Conservation (phyloP, 129 eudicot genomes). For the Artemisia tridentata region DNA sequence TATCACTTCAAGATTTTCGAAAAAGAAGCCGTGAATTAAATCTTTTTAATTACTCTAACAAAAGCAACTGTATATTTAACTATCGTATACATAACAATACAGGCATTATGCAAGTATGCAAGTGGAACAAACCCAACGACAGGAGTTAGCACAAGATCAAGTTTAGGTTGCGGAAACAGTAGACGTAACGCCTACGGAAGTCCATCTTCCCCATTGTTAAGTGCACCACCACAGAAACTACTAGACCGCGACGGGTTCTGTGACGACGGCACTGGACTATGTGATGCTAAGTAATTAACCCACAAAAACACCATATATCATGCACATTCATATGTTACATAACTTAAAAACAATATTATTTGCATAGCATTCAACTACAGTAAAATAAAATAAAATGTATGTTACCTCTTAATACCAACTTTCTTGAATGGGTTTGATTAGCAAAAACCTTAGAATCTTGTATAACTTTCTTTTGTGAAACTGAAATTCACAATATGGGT, state of each 20-base stretch:
- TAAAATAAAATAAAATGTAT: background rate
- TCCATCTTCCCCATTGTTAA: constrained; percentile 92
- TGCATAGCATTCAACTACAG: background rate
- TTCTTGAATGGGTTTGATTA: background rate
- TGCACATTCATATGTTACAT: background rate
- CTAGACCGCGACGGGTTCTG: constrained; percentile 93
- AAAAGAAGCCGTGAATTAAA: too few relatives aligned
- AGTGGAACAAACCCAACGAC: constrained; percentile 90
- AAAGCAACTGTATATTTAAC: too few relatives aligned
- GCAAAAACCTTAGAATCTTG: background rate
- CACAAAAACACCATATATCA: background rate
- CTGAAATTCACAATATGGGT: background rate
- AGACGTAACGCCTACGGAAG: constrained; percentile 87
- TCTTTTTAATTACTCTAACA: too few relatives aligned
- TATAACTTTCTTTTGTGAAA: background rate
- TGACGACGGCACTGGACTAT: constrained; percentile 75
- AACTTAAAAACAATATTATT: background rate
- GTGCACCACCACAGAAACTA: constrained; percentile 89
- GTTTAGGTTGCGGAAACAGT: constrained; percentile 93
- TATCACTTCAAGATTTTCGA: too few relatives aligned
- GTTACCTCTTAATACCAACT: background rate
- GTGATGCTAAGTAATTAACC: constrained; percentile 56
- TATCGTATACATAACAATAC: too few relatives aligned
- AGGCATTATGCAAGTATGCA: constrained; percentile 99
- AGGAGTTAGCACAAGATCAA: constrained; percentile 86